phyloP scores from a whole-genome alignment of 331 rosid genomes.

The Malus hybrid region DNA sequence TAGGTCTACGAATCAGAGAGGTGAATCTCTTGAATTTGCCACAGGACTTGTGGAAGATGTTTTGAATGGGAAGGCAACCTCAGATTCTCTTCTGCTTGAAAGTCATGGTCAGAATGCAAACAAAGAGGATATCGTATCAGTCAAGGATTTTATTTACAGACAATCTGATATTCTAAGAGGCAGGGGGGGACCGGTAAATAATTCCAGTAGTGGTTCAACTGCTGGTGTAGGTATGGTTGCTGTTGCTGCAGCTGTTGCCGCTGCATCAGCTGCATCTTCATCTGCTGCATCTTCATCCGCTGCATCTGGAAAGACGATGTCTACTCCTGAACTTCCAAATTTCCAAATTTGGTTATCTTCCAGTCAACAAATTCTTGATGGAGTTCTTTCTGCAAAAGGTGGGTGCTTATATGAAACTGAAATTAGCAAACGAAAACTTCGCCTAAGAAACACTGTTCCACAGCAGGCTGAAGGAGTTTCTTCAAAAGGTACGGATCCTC shows the following conservation, averaged over 20 bases:
- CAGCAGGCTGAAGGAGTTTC: slow-evolving; percentile 41
- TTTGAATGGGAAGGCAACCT: slow-evolving; percentile 67
- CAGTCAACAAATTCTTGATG: slow-evolving; percentile 55
- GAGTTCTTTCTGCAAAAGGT: slow-evolving; percentile 74
- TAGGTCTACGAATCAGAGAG: slow-evolving; percentile 45
- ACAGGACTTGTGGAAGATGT: slow-evolving; percentile 72
- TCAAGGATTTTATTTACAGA: slow-evolving; percentile 83
- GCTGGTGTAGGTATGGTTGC: slow-evolving; percentile 93
- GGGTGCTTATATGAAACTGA: slow-evolving; percentile 71
- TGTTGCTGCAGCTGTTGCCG: slow-evolving; percentile 87
- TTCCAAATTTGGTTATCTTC: slow-evolving; percentile 79
- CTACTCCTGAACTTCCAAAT: slow-evolving; percentile 78
- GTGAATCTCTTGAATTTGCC: slow-evolving; percentile 76
- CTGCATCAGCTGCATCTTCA: slow-evolving; percentile 57
- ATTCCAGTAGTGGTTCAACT: slow-evolving; percentile 62
- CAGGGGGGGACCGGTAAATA: slow-evolving; percentile 50
- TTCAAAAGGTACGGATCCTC: slow-evolving; percentile 48
- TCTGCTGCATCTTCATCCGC: slow-evolving; percentile 43
- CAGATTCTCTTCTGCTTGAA: slow-evolving; percentile 84
- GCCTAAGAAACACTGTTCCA: slow-evolving; percentile 36
- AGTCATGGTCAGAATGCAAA: slow-evolving; percentile 59
- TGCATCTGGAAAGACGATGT: slow-evolving; percentile 59
- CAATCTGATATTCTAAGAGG: slow-evolving; percentile 85
- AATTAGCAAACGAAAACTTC: slow-evolving; percentile 59
- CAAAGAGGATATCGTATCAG: slow-evolving; percentile 64